Percentiles rank a stretch among this genome's conserved stretches.
These are phyloP conservation scores for Paramecium bursaria DNA, from an alignment of 73 alveolate genomes.

Conservation along the genomic window DNA sequence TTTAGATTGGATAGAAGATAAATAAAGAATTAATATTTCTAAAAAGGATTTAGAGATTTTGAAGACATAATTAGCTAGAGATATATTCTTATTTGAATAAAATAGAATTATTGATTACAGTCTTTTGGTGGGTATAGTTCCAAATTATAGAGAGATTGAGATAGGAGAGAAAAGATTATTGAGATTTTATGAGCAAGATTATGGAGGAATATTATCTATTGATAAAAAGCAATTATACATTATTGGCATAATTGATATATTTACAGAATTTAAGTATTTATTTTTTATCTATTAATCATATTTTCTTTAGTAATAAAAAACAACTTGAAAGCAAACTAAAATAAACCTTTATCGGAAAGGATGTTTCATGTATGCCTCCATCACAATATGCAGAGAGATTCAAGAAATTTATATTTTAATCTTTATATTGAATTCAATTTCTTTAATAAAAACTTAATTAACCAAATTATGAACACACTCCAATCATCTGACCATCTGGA, in stretches of 20 bases:
- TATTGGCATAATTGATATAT: constrained; percentile 94
- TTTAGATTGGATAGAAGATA: constrained; percentile 82
- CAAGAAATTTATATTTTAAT: constrained; percentile 11
- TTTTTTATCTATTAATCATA: background rate
- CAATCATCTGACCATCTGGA: constrained; percentile 24
- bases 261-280: constrained; percentile 73
- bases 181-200: constrained; percentile 65
- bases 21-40: constrained; percentile 74
- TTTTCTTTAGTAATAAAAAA: constrained; percentile 31
- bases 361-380: constrained; percentile 57
- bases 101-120: constrained; percentile 90
- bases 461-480: constrained; percentile 54
- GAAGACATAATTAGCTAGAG: constrained; percentile 80
- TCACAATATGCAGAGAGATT: constrained; percentile 1
- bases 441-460: constrained; percentile 45
- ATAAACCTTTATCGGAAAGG: constrained; percentile 36
- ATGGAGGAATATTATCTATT: constrained; percentile 84
- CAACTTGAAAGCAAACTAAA: constrained; percentile 27
- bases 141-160: background rate
- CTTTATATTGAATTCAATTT: constrained; percentile 16
- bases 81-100: constrained; percentile 78
- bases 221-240: constrained; percentile 78
- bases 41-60: constrained; percentile 74
- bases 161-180: background rate
- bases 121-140: constrained; percentile 83